phyloP scores from a whole-genome alignment of 306 rosid genomes.

The Alnus rubra region DNA sequence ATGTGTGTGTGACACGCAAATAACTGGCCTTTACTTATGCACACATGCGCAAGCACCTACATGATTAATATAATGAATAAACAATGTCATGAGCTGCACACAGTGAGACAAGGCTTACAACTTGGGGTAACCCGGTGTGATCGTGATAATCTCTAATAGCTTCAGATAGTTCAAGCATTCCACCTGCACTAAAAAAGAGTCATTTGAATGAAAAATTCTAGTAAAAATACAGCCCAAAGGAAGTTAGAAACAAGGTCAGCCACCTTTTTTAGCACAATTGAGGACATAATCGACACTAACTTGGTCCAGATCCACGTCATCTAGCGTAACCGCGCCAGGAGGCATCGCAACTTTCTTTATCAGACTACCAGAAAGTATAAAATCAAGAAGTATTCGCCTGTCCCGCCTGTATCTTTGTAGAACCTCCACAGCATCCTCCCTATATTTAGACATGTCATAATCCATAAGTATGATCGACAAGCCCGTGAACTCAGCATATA shows the following conservation, averaged over 20 bases:
- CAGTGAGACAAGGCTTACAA: conserved; percentile 51
- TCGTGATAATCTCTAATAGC: conserved; percentile 98
- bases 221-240: background rate
- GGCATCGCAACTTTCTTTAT: conserved; percentile 97
- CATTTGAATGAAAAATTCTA: conserved; percentile 8
- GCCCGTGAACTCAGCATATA: background rate
- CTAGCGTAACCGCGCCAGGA: conserved; percentile 94
- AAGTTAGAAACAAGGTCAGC: conserved; percentile 1
- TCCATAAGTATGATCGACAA: conserved; percentile 14
- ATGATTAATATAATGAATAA: conserved; percentile 7
- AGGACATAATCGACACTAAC: conserved; percentile 93
- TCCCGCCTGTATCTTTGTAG: conserved; percentile 89
- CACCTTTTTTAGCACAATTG: conserved; percentile 85
- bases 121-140: conserved; percentile 77
- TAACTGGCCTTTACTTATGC: too few species aligned
- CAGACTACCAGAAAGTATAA: conserved; percentile 84
- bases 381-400: conserved; percentile 82
- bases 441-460: conserved; percentile 29
- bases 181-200: conserved; percentile 50
- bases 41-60: conserved; percentile 14
- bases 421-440: conserved; percentile 77
- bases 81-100: background rate
- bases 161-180: conserved; percentile 92
- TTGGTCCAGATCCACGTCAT: conserved; percentile 98
- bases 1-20: conserved; percentile 4